phyloP scores from a whole-genome alignment of 768 basidiomycete species.

The Holtermanniella nyarrowii region DNA sequence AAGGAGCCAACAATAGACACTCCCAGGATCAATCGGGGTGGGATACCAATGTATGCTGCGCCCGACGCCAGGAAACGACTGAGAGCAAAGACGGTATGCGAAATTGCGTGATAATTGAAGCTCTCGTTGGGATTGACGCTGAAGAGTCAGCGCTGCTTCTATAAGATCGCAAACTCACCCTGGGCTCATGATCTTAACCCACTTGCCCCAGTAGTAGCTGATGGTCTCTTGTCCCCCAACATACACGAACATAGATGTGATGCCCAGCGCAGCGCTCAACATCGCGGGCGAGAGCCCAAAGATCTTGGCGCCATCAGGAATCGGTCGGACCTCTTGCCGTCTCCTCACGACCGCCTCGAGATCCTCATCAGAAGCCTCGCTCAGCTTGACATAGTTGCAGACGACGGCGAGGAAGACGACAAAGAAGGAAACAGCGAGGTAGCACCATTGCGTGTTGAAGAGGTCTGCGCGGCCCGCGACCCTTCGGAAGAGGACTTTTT shows the following conservation, averaged over 20 bases:
- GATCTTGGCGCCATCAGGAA: conserved; percentile 10
- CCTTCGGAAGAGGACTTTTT: conserved; percentile 20
- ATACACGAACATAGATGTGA: conserved; percentile 24
- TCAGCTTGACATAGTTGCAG: conserved; percentile 35
- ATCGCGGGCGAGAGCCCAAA: conserved; percentile 10
- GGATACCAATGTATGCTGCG: conserved; percentile 23
- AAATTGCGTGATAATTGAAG: conserved; percentile 9
- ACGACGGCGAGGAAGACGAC: conserved; percentile 32
- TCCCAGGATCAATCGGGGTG: conserved; percentile 22
- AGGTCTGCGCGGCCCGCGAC: conserved; percentile 11
- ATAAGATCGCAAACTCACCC: conserved; percentile 11
- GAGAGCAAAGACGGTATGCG: conserved; percentile 24
- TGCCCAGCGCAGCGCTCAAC: conserved; percentile 13
- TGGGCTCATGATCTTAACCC: conserved; percentile 11
- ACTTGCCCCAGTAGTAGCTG: conserved; percentile 17
- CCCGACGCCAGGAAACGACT: conserved; percentile 28
- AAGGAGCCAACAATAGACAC: conserved; percentile 23
- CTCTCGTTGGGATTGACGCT: not conserved
- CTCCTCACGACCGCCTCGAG: conserved; percentile 19
- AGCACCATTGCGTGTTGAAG: conserved; percentile 37
- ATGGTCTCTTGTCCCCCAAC: conserved; percentile 32
- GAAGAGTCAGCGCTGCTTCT: not conserved
- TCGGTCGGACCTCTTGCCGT: conserved; percentile 15
- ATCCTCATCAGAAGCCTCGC: conserved; percentile 31
- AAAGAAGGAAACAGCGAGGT: conserved; percentile 35